A percentile compares a stretch with the other conserved stretches of the same genome.
Conservation (phyloP, 2,329 filamentous ascomycete species). For the Lachnellula arida region DNA sequence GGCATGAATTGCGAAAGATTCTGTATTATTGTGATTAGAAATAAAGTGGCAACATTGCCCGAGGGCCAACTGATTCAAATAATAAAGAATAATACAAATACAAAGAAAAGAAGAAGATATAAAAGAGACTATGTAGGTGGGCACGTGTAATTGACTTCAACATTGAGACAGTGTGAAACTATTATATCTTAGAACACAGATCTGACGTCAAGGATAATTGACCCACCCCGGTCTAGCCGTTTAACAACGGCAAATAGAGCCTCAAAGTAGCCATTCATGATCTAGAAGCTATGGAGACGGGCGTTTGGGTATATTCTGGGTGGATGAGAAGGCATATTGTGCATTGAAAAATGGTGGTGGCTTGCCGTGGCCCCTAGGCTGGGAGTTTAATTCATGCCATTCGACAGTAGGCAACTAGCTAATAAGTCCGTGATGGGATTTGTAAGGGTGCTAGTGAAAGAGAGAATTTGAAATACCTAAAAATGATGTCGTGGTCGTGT, state of each 20-base stretch:
- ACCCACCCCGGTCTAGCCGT: too few relatives aligned
- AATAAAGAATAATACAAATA: not conserved
- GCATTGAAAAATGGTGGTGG: not conserved
- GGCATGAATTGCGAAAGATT: not conserved
- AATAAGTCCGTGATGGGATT: not conserved
- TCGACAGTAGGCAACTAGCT: not conserved
- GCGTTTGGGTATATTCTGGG: too few relatives aligned
- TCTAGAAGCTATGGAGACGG: not conserved
- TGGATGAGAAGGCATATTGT: too few relatives aligned
- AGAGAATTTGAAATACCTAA: not conserved
- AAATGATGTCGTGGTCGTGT: too few relatives aligned
- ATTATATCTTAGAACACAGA: not conserved
- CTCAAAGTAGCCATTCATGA: not conserved
- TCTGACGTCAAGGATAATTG: not conserved
- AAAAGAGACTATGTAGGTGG: not conserved
- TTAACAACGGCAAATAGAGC: too few relatives aligned
- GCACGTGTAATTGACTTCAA: not conserved
- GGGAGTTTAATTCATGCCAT: not conserved
- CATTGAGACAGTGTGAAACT: not conserved
- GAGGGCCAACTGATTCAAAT: not conserved
- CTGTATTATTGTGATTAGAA: too few relatives aligned
- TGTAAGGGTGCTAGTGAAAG: not conserved
- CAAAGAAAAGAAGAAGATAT: not conserved
- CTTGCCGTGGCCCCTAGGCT: not conserved
- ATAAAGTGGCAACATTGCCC: too few relatives aligned